Percentiles rank a stretch among this genome's conserved stretches.
These are phyloP conservation scores for Chlorociboria aeruginascens DNA, from an alignment of 495 filamentous ascomycete genomes.

Conservation along the genomic window DNA sequence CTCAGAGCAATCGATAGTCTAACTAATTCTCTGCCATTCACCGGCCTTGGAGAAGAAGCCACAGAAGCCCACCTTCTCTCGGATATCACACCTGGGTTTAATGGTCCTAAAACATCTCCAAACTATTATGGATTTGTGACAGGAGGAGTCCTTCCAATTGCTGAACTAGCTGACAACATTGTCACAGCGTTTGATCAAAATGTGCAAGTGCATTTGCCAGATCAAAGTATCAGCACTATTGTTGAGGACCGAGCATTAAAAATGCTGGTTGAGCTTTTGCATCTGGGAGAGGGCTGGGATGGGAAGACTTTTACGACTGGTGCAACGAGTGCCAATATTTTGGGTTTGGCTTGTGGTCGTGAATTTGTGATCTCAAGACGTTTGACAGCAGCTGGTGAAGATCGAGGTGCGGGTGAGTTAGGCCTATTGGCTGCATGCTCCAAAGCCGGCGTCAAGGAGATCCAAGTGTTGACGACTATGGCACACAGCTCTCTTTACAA, in stretches of 20 bases:
- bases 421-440: constrained; percentile 59
- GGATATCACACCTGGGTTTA: constrained; percentile 16
- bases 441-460: constrained; percentile 44
- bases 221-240: constrained; percentile 58
- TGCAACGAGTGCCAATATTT: constrained; percentile 73
- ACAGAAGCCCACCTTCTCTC: constrained; percentile 13
- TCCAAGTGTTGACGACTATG: constrained; percentile 70
- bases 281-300: constrained; percentile 36
- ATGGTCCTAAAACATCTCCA: constrained; percentile 16
- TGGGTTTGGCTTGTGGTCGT: constrained; percentile 68
- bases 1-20: neutral
- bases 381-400: constrained; percentile 16
- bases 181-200: constrained; percentile 74
- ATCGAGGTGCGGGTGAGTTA: constrained; percentile 37
- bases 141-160: constrained; percentile 70
- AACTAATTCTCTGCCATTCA: constrained; percentile 3
- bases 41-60: constrained; percentile 15
- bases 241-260: constrained; percentile 61
- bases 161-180: constrained; percentile 70
- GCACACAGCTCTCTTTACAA: constrained; percentile 76
- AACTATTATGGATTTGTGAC: constrained; percentile 84
- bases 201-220: constrained; percentile 70
- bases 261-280: constrained; percentile 57
- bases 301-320: constrained; percentile 79
- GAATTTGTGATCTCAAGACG: constrained; percentile 47